phyloP scores from a whole-genome alignment of 352 stramenopile species.

The Phytophthora foliorum region DNA sequence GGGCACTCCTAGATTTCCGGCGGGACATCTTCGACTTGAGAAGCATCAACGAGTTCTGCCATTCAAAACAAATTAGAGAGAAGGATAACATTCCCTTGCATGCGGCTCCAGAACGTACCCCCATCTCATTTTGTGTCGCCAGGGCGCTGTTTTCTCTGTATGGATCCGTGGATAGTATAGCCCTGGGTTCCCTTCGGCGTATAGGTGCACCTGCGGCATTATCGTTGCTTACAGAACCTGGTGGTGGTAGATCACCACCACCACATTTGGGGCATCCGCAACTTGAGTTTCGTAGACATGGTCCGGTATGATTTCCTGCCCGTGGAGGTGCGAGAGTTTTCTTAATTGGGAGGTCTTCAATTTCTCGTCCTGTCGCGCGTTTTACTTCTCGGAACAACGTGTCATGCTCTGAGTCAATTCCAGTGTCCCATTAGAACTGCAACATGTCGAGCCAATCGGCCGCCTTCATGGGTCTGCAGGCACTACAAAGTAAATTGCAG shows the following conservation, averaged over 20 bases:
- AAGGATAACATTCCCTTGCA: background rate
- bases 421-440: conserved; percentile 38
- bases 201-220: conserved; percentile 35
- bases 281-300: conserved; percentile 78
- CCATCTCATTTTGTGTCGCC: conserved; percentile 55
- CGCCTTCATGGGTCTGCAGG: background rate
- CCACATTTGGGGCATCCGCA: conserved; percentile 77
- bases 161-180: conserved; percentile 30
- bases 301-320: conserved; percentile 46
- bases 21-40: conserved; percentile 88
- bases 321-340: conserved; percentile 28
- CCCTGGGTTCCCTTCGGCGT: conserved; percentile 48
- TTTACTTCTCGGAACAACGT: conserved; percentile 87
- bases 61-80: conserved; percentile 3
- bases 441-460: conserved; percentile 6
- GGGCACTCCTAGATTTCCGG: conserved; percentile 73
- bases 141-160: conserved; percentile 43
- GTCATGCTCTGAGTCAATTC: conserved; percentile 76
- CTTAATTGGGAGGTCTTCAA: conserved; percentile 73
- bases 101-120: conserved; percentile 37
- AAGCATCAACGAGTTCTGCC: conserved; percentile 74
- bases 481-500: background rate
- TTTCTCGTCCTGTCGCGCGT: conserved; percentile 68
- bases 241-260: no score
- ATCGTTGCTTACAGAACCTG: conserved; percentile 15